These are phyloP conservation scores for Boletellus ananiceps DNA, from an alignment of 768 basidiomycete genomes.

Conservation along the genomic window DNA sequence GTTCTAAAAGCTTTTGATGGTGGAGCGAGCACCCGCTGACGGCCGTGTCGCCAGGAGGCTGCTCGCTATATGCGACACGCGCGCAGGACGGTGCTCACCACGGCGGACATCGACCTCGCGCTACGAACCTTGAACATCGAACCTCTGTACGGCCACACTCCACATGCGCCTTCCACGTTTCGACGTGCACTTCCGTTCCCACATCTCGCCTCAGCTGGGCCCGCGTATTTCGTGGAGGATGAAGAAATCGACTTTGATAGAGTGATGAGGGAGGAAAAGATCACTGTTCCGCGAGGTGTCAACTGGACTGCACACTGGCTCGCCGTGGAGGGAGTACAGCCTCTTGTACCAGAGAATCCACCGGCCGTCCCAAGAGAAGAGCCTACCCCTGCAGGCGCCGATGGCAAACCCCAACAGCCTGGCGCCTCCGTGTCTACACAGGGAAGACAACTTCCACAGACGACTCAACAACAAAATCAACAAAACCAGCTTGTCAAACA, in stretches of 20 bases:
- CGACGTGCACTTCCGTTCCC: conserved; percentile 46
- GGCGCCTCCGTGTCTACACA: conserved; percentile 20
- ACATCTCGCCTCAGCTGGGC: conserved; percentile 46
- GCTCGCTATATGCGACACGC: conserved; percentile 96
- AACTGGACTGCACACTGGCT: conserved; percentile 96
- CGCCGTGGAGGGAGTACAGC: conserved; percentile 96
- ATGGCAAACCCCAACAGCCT: conserved; percentile 26
- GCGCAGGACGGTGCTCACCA: conserved; percentile 82
- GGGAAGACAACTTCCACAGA: conserved; percentile 22
- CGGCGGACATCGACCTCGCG: conserved; percentile 90
- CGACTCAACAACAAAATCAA: conserved; percentile 44
- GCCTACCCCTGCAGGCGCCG: conserved; percentile 27
- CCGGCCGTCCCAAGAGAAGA: conserved; percentile 68
- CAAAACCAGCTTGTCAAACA: conserved; percentile 84
- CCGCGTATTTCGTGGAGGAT: conserved; percentile 92
- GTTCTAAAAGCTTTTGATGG: conserved; percentile 8
- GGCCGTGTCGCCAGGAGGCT: conserved; percentile 55
- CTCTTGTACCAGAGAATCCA: conserved; percentile 93
- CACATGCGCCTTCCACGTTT: conserved; percentile 31
- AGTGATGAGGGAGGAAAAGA: conserved; percentile 81
- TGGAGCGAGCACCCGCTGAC: not conserved
- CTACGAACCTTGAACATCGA: conserved; percentile 94
- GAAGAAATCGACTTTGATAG: conserved; percentile 97
- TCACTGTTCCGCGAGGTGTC: conserved; percentile 73
- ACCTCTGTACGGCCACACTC: conserved; percentile 71